These are phyloP conservation scores for Trichosanthes truncata DNA, from an alignment of 306 rosid species.

Conservation along the genomic window DNA sequence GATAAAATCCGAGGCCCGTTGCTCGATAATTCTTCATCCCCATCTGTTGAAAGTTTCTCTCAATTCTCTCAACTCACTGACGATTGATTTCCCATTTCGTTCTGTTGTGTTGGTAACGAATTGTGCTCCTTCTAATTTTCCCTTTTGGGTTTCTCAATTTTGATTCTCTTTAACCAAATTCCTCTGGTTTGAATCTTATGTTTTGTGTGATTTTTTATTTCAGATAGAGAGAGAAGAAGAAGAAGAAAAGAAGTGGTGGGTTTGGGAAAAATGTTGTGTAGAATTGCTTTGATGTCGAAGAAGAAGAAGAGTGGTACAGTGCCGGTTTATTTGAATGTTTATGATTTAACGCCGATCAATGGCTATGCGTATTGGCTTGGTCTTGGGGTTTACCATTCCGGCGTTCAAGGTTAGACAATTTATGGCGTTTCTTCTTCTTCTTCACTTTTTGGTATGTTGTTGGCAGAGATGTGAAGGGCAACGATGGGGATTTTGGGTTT, in stretches of 20 bases:
- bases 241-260: not conserved
- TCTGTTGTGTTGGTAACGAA: not conserved
- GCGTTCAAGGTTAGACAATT: slow-evolving; percentile 62
- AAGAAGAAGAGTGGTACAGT: slow-evolving; percentile 65
- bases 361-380: slow-evolving; percentile 96
- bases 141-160: not conserved
- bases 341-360: slow-evolving; percentile 84
- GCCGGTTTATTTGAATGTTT: slow-evolving; percentile 83
- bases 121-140: not conserved
- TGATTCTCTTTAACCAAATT: not conserved
- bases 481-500: not conserved
- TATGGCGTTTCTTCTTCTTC: not conserved
- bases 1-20: slow-evolving; percentile 8
- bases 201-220: not conserved
- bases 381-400: slow-evolving; percentile 93
- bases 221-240: not conserved
- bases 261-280: slow-evolving; percentile 39
- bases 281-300: slow-evolving; percentile 33
- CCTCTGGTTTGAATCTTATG: not conserved
- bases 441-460: not conserved
- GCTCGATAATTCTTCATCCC: slow-evolving; percentile 15
- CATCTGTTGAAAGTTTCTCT: not conserved
- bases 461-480: not conserved
- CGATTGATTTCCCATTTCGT: not conserved
- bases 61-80: not conserved